Conservation (phyloP, 2,329 filamentous ascomycete genomes). For the Apiospora sp. region DNA sequence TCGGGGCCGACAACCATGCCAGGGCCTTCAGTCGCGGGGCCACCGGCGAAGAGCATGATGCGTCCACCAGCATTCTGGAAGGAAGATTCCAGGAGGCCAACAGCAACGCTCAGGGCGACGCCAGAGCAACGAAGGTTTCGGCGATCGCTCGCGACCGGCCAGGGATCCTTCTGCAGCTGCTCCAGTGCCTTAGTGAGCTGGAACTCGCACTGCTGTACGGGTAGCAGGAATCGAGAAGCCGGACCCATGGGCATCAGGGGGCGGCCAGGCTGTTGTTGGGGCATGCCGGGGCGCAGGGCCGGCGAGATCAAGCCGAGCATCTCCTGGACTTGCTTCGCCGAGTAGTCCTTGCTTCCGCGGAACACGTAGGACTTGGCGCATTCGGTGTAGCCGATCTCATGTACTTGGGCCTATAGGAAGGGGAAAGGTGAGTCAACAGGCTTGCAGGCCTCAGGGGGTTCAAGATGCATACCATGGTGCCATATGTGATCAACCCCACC, state of each 20-base stretch:
- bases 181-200: conserved; percentile 96
- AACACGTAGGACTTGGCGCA: conserved; percentile 99
- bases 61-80: conserved; percentile 95
- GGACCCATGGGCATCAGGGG: conserved; percentile 79
- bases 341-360: conserved; percentile 96
- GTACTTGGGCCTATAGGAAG: conserved; percentile 78
- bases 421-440: not conserved
- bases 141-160: conserved; percentile 94
- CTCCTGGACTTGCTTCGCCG: conserved; percentile 98
- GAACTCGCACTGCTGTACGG: conserved; percentile 95
- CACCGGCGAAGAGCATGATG: conserved; percentile 97
- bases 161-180: conserved; percentile 94
- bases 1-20: conserved; percentile 97
- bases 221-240: conserved; percentile 88
- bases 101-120: conserved; percentile 93
- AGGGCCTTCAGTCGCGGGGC: conserved; percentile 92
- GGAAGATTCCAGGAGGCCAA: conserved; percentile 89
- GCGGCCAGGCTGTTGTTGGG: conserved; percentile 76
- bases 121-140: conserved; percentile 91
- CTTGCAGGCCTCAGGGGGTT: not conserved
- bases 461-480: conserved; percentile 78
- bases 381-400: conserved; percentile 97
- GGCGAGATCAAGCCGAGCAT: conserved; percentile 88
- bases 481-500: conserved; percentile 85
- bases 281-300: conserved; percentile 76